Base-by-base conservation (phyloP, 306 rosid species). In the Oemleria cerasiformis region DNA sequence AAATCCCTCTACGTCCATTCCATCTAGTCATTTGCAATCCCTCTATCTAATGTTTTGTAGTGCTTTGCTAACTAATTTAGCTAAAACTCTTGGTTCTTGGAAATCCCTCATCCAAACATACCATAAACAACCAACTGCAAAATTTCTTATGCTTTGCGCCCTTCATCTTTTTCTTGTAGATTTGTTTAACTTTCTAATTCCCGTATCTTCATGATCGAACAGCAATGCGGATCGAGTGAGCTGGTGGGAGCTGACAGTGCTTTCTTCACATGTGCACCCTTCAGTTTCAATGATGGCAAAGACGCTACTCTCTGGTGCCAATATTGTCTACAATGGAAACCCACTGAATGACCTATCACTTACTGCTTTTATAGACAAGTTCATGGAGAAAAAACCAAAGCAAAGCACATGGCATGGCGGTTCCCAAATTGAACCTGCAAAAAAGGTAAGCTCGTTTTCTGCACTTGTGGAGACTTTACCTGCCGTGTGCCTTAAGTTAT, bases 371-470 rank as follows among this genome's bases (percentile, higher is more conserved):
- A 80, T 94, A 11, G 99, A 94, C 80, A 94, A 94, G 77, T 89
- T 94, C 78, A 91, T 94, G 99, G 99, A 94, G 86, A 94, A 94
- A 81, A 94, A 94, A 79, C 83, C 99, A 2, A 91, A 91, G 75
- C 65, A 86, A 70, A 91, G 80, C 68, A 54, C 92, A 51, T 94
- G 99, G 99, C 97, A 91, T 73, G 99, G 99, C 68, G 96, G 85
- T 81, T 91, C 99, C 36, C 90, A 89, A 84, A 94, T 91, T 75
- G 99, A 94, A 88, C 99, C 99, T 70, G 81, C 91, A 67, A 86
- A 88, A 68, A 87, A 89, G 99, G 99, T 94, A 74, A 73, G 70
- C 78, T 69, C 41, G 56, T 48, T 42, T 55, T 5, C 40, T 40
- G 6, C 23, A 23, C 43, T 34, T 47, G 0, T 21, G 3, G 34